Evolutionary conservation across 2,329 filamentous ascomycete genomes (phyloP).

Genomic region (Exophiala mesophila): DNA sequence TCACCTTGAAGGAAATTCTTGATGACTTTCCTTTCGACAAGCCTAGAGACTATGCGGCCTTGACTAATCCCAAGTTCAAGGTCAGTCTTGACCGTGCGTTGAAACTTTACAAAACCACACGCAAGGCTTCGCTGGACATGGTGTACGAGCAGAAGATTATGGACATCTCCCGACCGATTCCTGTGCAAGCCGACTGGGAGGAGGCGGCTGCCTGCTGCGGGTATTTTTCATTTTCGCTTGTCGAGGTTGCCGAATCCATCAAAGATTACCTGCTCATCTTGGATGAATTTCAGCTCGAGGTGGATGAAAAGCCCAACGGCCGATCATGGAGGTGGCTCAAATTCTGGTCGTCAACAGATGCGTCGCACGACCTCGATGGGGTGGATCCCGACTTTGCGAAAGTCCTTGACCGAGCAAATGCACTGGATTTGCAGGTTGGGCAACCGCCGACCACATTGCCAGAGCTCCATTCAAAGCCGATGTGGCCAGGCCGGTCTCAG

Average conservation of each 20-base stretch:
- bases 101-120: constrained; percentile 68
- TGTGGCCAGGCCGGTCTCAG: constrained; percentile 12
- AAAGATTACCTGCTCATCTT: constrained; percentile 75
- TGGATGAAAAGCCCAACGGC: constrained; percentile 56
- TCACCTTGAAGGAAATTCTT: constrained; percentile 81
- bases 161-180: constrained; percentile 61
- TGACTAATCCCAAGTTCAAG: constrained; percentile 72
- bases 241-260: constrained; percentile 88
- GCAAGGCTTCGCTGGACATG: constrained; percentile 68
- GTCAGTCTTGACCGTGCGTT: constrained; percentile 77
- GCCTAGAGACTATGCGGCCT: constrained; percentile 62
- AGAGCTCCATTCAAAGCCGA: constrained; percentile 4
- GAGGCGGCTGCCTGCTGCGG: constrained; percentile 97
- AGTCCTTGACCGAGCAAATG: constrained; percentile 10
- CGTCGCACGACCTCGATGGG: constrained; percentile 28
- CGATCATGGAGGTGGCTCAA: constrained; percentile 81
- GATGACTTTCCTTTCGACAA: constrained; percentile 78
- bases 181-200: constrained; percentile 86
- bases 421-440: constrained; percentile 23
- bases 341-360: constrained; percentile 56
- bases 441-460: constrained; percentile 11
- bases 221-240: constrained; percentile 87
- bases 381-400: constrained; percentile 14
- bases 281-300: constrained; percentile 71
- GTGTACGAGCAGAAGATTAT: constrained; percentile 78